These are phyloP conservation scores for Fraxinus xanthoxyloides DNA, from an alignment of 305 asterid genomes.

Conservation along the genomic window DNA sequence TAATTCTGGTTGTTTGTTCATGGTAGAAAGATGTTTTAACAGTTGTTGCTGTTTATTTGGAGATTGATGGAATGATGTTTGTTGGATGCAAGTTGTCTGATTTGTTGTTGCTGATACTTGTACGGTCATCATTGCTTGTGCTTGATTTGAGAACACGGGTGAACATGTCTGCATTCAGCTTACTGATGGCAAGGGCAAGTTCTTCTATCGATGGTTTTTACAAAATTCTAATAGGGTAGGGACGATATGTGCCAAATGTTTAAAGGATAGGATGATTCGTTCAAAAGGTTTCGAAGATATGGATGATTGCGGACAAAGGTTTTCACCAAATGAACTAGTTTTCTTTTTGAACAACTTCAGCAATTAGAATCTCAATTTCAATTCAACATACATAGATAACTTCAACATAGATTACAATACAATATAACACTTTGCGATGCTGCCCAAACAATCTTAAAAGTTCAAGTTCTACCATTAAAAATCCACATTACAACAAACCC, in stretches of 20 bases:
- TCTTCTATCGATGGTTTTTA: too few species aligned
- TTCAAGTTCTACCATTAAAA: neutral
- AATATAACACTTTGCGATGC: neutral
- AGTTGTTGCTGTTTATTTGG: neutral
- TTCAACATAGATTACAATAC: neutral
- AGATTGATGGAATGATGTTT: neutral
- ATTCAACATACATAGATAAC: neutral
- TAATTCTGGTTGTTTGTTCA: neutral
- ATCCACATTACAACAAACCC: neutral
- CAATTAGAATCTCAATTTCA: neutral
- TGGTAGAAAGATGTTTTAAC: neutral
- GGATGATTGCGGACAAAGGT: neutral
- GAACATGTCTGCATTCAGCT: neutral
- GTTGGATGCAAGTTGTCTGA: neutral
- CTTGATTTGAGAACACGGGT: neutral
- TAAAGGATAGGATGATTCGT: neutral
- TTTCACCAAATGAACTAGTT: neutral
- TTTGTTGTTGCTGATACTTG: neutral
- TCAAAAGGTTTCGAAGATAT: neutral
- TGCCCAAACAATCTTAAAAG: neutral
- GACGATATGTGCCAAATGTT: too few species aligned
- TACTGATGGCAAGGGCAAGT: neutral
- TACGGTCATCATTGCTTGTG: neutral
- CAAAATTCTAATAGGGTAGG: neutral
- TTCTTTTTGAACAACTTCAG: neutral